Evolutionary conservation across 768 basidiomycete species (phyloP).

Genomic region (Termitomyces sp.): DNA sequence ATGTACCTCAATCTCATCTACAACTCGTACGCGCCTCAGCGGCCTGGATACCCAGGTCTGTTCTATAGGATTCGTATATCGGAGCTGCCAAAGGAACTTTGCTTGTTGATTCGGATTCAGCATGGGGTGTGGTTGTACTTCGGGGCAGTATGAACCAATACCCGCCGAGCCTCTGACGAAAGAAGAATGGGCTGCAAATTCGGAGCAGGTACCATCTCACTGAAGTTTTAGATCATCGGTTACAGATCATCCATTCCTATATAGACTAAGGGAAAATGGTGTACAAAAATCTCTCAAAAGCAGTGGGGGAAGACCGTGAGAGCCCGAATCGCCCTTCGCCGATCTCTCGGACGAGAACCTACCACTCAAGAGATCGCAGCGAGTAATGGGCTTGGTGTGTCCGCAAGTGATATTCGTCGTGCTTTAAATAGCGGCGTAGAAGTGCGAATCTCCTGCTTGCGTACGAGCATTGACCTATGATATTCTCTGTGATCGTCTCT

Average conservation of each 20-base stretch:
- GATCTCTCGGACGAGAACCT: not conserved
- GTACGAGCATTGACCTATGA: not conserved
- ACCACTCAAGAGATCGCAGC: not conserved
- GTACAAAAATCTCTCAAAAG: not conserved
- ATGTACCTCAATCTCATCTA: slow-evolving; percentile 21
- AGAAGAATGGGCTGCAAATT: slow-evolving; percentile 15
- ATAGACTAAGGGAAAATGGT: not conserved
- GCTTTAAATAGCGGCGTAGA: not conserved
- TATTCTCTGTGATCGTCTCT: too few species aligned
- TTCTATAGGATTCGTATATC: slow-evolving; percentile 10
- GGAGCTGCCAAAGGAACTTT: not conserved
- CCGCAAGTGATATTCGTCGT: not conserved
- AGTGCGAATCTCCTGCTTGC: not conserved
- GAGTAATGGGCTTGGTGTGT: not conserved
- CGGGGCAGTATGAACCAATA: slow-evolving; percentile 28
- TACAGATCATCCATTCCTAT: not conserved
- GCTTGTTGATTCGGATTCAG: slow-evolving; percentile 7
- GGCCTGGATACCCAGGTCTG: slow-evolving; percentile 25
- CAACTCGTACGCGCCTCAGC: slow-evolving; percentile 23
- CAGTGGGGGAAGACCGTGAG: not conserved
- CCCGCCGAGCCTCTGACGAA: slow-evolving; percentile 32
- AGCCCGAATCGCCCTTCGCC: not conserved
- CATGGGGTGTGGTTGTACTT: slow-evolving; percentile 28
- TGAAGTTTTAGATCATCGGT: not conserved
- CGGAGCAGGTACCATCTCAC: not conserved